Percentiles rank a stretch among this genome's conserved stretches.
These are phyloP conservation scores for Fraxinus americana DNA, from an alignment of 257 asterid genomes.

Conservation along the genomic window DNA sequence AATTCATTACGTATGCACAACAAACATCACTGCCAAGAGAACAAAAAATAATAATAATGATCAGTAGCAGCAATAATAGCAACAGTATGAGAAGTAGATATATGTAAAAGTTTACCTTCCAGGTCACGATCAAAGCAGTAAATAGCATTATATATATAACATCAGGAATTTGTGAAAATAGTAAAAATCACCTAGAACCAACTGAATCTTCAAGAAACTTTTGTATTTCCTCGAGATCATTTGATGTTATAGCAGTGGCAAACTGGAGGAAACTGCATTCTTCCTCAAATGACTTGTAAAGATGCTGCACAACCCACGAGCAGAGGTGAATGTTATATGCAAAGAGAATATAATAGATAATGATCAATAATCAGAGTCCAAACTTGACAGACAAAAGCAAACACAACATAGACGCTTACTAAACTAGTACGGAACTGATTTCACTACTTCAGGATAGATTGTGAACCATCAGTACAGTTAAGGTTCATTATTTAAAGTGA, in stretches of 20 bases:
- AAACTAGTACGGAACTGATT: slow-evolving; percentile 13
- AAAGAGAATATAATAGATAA: slow-evolving; percentile 10
- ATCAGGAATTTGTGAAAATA: too few species aligned
- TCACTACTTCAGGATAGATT: slow-evolving; percentile 10
- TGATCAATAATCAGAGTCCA: slow-evolving; percentile 16
- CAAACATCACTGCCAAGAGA: not conserved
- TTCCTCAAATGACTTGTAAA: slow-evolving; percentile 84
- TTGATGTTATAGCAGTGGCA: slow-evolving; percentile 82
- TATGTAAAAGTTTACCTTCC: slow-evolving; percentile 1
- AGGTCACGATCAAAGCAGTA: slow-evolving; percentile 1
- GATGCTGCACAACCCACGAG: slow-evolving; percentile 61
- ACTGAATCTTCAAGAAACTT: slow-evolving; percentile 91
- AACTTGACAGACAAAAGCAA: slow-evolving; percentile 10
- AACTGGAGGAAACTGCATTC: slow-evolving; percentile 76
- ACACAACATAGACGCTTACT: slow-evolving; percentile 13
- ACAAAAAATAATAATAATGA: not conserved
- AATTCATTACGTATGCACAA: not conserved
- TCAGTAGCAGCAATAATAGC: not conserved
- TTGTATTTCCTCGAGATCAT: slow-evolving; percentile 94
- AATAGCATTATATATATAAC: slow-evolving; percentile 4
- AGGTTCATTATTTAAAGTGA: not conserved
- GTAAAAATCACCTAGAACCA: slow-evolving; percentile 60
- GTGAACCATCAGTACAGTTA: not conserved
- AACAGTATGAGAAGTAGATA: not conserved
- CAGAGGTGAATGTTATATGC: slow-evolving; percentile 24